Evolutionary conservation across 139 green algal species (phyloP).

Genomic region (Picochlorum sp.): DNA sequence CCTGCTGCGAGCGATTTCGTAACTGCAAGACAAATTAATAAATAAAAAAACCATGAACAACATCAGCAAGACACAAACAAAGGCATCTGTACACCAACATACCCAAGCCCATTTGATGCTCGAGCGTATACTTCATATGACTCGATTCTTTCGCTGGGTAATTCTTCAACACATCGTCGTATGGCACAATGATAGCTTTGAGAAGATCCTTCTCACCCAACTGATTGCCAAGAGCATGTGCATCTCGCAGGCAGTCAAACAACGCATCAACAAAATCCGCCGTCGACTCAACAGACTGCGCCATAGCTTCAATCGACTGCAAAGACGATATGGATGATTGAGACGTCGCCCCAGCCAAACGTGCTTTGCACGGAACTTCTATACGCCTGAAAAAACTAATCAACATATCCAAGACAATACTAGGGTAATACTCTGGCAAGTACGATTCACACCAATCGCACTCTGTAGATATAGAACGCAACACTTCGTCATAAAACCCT

Average conservation of each 20-base stretch:
- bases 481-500: constrained; percentile 56
- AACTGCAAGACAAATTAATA: constrained; percentile 8
- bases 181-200: constrained; percentile 32
- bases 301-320: constrained; percentile 28
- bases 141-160: constrained; percentile 8
- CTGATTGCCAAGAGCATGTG: background rate
- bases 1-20: constrained; percentile 4
- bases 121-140: background rate
- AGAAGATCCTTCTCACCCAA: background rate
- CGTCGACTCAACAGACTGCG: constrained; percentile 15
- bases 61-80: no score
- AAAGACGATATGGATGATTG: constrained; percentile 5
- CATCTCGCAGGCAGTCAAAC: constrained; percentile 5
- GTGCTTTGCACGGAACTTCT: constrained; percentile 21
- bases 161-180: constrained; percentile 30
- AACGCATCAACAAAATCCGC: constrained; percentile 7
- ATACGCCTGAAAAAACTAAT: constrained; percentile 20
- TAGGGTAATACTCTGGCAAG: constrained; percentile 35
- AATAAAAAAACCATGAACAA: background rate
- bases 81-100: background rate
- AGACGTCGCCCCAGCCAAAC: constrained; percentile 36
- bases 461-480: constrained; percentile 44
- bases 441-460: constrained; percentile 40
- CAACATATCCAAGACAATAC: constrained; percentile 45
- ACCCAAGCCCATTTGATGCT: background rate